Percentiles rank a stretch among this genome's conserved stretches.
Evolutionary conservation across 1,139 yeast genomes (phyloP).

Genomic region (Saccharomyces hybrid): DNA sequence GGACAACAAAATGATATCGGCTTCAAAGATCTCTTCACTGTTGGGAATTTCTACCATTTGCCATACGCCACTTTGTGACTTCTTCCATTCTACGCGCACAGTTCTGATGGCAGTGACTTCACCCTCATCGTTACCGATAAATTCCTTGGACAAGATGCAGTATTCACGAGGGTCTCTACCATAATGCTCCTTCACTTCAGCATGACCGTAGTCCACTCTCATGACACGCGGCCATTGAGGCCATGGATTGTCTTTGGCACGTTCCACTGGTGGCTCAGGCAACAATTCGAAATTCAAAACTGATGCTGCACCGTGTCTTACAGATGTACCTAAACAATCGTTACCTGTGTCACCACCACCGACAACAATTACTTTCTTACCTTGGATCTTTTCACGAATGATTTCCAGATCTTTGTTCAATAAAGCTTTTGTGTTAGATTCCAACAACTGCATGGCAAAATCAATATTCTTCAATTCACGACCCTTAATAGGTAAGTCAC

Average conservation of each 20-base stretch:
- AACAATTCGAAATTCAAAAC: constrained; percentile 90
- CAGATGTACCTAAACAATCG: constrained; percentile 96
- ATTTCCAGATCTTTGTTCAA: constrained; percentile 76
- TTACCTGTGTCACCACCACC: constrained; percentile 99
- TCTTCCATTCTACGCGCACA: constrained; percentile 96
- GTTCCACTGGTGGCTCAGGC: constrained; percentile 81
- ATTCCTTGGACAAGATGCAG: constrained; percentile 90
- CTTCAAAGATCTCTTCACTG: constrained; percentile 88
- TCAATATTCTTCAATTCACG: constrained; percentile 84
- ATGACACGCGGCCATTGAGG: constrained; percentile 99
- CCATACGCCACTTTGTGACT: constrained; percentile 95
- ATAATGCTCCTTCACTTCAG: constrained; percentile 89
- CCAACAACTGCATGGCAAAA: constrained; percentile 90
- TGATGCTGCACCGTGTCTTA: constrained; percentile 96
- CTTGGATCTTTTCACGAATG: constrained; percentile 62
- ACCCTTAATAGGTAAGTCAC: constrained; percentile 91
- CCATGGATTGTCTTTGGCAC: constrained; percentile 98
- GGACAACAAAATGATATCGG: constrained; percentile 85
- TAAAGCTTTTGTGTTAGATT: constrained; percentile 82
- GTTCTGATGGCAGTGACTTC: constrained; percentile 92
- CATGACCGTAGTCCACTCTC: constrained; percentile 96
- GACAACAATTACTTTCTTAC: constrained; percentile 89
- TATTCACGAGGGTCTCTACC: constrained; percentile 98
- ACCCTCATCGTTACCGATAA: constrained; percentile 89
- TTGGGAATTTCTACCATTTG: constrained; percentile 98